Base-by-base conservation (phyloP, 768 basidiomycete species). In the Russula virescens region DNA sequence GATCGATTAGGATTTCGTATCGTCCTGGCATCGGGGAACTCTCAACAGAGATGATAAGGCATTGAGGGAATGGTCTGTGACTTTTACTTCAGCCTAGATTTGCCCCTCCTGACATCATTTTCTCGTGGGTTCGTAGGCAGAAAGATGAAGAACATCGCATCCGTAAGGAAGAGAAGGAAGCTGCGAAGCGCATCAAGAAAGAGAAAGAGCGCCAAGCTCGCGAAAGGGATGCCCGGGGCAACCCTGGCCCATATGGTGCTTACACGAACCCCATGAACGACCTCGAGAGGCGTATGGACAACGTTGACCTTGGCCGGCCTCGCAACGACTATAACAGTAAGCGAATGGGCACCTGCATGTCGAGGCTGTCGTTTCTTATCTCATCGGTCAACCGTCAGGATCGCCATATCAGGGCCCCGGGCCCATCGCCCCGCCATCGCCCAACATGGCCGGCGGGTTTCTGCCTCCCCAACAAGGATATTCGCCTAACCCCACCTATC, bases 11-110 rank as follows among this genome's bases (percentile, higher is more conserved):
- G 83, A 86, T 25, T 85, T 86, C 63, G 73, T 79, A 34, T 80
- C 82, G 21, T 79, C 83, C 11, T 85, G 83, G 81, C 76, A 77
- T 61, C 77, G 82, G 55, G 75, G 75, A 7, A n/a, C n/a, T n/a
- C n/a, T n/a, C n/a, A 47, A 57, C 28, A 49, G 56, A 34, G 67
- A 70, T 34, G 69, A 68, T 13, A 66, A 55, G 58, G 65, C 64
- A 43, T 42, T 69, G 55, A 66, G 42, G 26, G 65, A 68, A 48
- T 68, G 67, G 68, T 68, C 43, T 16, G 59, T 66, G 46, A 21
- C 35, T 31, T 19, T 50, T 25, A 11, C 18, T 23, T 55, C 34
- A 38, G 23, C 34, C 34, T 45, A 19, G 16, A 50, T 58, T 61
- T 9, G 26, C 38, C 46, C 26, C 35, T 50, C 53, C 34, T 62